Base-by-base conservation (phyloP, 805 yeast genomes). In the Metschnikowia drakensbergensis region DNA sequence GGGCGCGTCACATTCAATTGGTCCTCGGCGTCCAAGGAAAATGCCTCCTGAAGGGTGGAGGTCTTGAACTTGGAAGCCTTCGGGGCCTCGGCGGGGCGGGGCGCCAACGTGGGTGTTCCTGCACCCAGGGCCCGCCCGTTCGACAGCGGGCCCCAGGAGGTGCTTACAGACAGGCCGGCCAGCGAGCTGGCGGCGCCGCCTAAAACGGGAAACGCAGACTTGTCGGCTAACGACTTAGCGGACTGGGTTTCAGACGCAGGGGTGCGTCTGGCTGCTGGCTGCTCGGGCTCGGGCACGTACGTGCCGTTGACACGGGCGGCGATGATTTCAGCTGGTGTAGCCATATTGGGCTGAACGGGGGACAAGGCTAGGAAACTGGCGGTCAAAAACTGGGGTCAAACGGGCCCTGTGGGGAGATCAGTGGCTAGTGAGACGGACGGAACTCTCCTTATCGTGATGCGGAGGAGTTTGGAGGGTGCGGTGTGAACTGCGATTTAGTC, bases 31-130 rank as follows among this genome's bases (percentile, higher is more conserved):
- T 80, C 84, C 59, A 91, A 77, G 43, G 88, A 78, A 62, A 91
- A 88, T 6, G 90, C 86, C 59, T 87, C 90, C 64, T 89, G 92
- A 49, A 88, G 74, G 46, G 79, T 77, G 23, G 81, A 72, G 8
- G 88, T 76, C 55, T 71, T 71, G 55, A 70, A 54, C 36, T 52
- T 75, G 63, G 58, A 64, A 3, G 47, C 47, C 13, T 30, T n/a
- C 22, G 34, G 39, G 3, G 46, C 11, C 5, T 42, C 38, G 3
- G 49, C 34, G 5, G 52, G 32, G 6, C 50, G 39, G 4, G 50
- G 30, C 25, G 40, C 38, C 23, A 57, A 43, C 5, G 54, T 49
- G n/a, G 63, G 34, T 41, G 62, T 44, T 38, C 57, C 54, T 30
- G 57, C 36, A 9, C 28, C 23, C 26, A 29, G 9, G 37, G 62